phyloP scores from a whole-genome alignment of 345 rosid species.

The Ricinus communis region DNA sequence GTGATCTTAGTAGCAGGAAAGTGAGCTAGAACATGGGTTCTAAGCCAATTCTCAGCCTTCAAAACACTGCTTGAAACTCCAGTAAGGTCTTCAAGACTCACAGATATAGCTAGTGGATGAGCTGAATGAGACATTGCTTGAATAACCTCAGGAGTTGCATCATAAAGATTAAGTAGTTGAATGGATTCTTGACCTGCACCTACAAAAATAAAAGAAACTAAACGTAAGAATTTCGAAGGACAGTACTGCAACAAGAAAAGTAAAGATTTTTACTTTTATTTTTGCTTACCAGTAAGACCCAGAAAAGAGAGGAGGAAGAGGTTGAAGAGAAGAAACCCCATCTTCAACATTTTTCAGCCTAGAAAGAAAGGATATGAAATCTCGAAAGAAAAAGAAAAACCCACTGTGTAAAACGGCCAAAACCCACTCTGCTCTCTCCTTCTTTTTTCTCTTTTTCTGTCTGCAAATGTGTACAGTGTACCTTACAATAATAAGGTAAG shows the following conservation, averaged over 20 bases:
- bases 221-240: not conserved
- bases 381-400: not conserved
- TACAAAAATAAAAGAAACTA: constrained; percentile 18
- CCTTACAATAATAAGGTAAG: not conserved
- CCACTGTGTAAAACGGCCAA: constrained; percentile 20
- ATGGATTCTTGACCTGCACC: constrained; percentile 60
- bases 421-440: not conserved
- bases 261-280: not conserved
- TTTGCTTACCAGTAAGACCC: constrained; percentile 48
- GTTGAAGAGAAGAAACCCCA: constrained; percentile 20
- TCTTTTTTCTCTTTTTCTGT: not conserved
- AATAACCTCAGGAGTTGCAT: constrained; percentile 26
- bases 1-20: constrained; percentile 63
- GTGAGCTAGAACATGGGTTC: constrained; percentile 56
- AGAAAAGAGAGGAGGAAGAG: constrained; percentile 44
- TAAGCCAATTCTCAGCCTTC: constrained; percentile 74
- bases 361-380: not conserved
- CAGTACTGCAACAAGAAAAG: not conserved
- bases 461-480: constrained; percentile 2
- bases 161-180: constrained; percentile 37
- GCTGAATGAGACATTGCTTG: constrained; percentile 30
- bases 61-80: constrained; percentile 56
- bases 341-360: constrained; percentile 22
- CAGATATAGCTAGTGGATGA: constrained; percentile 47
- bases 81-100: constrained; percentile 40